Evolutionary conservation across 805 yeast species (phyloP).

Genomic region (Wickerhamiella allomyrinae): DNA sequence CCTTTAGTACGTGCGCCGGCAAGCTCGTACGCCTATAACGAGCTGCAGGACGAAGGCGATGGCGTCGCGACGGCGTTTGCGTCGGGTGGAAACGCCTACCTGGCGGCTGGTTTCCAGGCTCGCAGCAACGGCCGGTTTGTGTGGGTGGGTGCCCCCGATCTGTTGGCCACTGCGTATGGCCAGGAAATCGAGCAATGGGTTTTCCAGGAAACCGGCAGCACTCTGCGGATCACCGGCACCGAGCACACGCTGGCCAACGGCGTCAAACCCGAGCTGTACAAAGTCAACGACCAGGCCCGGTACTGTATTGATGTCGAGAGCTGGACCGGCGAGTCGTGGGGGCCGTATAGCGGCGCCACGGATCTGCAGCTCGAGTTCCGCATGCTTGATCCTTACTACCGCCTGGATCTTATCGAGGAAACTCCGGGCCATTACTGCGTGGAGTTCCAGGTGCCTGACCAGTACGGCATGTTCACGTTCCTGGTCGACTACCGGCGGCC

Average conservation of each 20-base stretch:
- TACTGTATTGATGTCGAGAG: conserved; percentile 34
- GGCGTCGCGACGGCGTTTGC: conserved; percentile 9
- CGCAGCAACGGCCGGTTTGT: conserved; percentile 54
- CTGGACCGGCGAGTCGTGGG: conserved; percentile 43
- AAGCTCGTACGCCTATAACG: conserved; percentile 16
- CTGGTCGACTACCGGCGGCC: conserved; percentile 60
- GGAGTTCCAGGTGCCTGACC: conserved; percentile 72
- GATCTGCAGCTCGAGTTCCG: conserved; percentile 71
- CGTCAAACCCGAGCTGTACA: conserved; percentile 35
- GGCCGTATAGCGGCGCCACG: conserved; percentile 41
- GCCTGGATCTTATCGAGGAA: conserved; percentile 44
- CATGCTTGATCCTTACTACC: conserved; percentile 91
- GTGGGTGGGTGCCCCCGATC: conserved; percentile 63
- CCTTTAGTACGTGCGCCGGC: conserved; percentile 15
- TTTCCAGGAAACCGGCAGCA: conserved; percentile 45
- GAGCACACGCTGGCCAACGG: conserved; percentile 31
- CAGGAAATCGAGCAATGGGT: conserved; percentile 44
- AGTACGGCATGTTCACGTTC: conserved; percentile 92
- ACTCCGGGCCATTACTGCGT: conserved; percentile 32
- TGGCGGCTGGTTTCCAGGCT: conserved; percentile 65
- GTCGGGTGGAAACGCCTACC: conserved; percentile 10
- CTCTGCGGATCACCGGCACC: conserved; percentile 41
- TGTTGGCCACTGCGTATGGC: conserved; percentile 32
- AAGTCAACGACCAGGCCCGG: conserved; percentile 56
- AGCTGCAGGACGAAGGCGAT: conserved; percentile 9